A percentile compares a stretch with the other conserved stretches of the same genome.
phyloP scores from a whole-genome alignment of 345 rosid genomes.

The Lagerstroemia speciosa region DNA sequence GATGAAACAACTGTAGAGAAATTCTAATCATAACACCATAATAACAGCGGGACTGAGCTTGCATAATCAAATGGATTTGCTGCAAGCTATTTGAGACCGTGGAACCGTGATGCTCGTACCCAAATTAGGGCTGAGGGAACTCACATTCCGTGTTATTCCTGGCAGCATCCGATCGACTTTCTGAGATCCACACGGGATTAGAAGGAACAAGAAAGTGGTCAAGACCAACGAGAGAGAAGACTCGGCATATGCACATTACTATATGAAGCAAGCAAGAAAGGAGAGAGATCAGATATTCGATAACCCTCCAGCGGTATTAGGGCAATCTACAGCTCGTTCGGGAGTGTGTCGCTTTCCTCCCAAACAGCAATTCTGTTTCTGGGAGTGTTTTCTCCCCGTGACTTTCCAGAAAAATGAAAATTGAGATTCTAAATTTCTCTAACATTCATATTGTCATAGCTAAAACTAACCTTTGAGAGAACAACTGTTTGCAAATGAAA shows the following conservation, averaged over 20 bases:
- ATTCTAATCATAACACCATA: neutral
- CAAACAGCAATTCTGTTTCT: too few relatives aligned
- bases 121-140: constrained; percentile 18
- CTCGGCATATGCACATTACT: neutral
- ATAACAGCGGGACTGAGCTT: neutral
- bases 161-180: constrained; percentile 17
- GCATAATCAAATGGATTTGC: neutral
- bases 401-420: too few relatives aligned
- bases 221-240: neutral
- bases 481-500: too few relatives aligned
- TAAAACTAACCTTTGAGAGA: too few relatives aligned
- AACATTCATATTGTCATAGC: too few relatives aligned
- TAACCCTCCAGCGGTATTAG: neutral
- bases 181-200: constrained; percentile 8
- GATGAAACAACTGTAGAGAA: neutral
- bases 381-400: too few relatives aligned
- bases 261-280: neutral
- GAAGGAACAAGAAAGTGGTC: constrained; percentile 9
- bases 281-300: neutral
- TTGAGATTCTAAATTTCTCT: too few relatives aligned
- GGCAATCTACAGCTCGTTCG: neutral
- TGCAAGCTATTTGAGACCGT: neutral
- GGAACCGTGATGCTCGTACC: neutral
- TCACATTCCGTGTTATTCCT: constrained; percentile 66
- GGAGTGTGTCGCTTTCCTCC: too few relatives aligned